phyloP scores from a whole-genome alignment of 2,329 filamentous ascomycete species.

The Cercospora sp. region DNA sequence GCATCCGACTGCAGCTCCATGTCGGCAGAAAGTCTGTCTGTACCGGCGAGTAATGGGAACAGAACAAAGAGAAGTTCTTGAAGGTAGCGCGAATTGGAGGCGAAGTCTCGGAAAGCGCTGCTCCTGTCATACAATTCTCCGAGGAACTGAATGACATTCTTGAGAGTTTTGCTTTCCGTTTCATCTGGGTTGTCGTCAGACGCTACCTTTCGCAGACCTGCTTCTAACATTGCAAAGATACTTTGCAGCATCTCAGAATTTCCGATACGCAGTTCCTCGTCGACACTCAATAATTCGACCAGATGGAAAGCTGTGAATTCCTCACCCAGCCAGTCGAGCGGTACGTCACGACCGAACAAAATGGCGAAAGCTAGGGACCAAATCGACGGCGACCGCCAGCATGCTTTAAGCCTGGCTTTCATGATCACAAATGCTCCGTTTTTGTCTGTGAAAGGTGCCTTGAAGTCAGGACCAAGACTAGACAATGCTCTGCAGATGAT shows the following conservation, averaged over 20 bases:
- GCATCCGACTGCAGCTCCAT: constrained; percentile 82
- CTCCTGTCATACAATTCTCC: constrained; percentile 77
- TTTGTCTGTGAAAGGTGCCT: constrained; percentile 80
- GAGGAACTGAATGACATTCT: constrained; percentile 76
- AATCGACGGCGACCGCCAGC: constrained; percentile 82
- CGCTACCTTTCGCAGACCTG: constrained; percentile 71
- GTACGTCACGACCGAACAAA: constrained; percentile 78
- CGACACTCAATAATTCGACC: constrained; percentile 65
- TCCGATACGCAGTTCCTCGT: constrained; percentile 62
- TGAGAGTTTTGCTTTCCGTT: constrained; percentile 57
- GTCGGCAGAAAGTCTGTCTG: constrained; percentile 78
- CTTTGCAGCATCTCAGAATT: constrained; percentile 78
- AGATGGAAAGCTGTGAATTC: constrained; percentile 74
- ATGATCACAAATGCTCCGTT: constrained; percentile 86
- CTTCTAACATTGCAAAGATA: constrained; percentile 82
- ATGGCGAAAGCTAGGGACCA: constrained; percentile 90
- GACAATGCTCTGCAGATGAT: constrained; percentile 82
- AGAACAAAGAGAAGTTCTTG: constrained; percentile 75
- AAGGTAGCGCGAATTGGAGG: constrained; percentile 75
- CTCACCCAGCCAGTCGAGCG: constrained; percentile 69
- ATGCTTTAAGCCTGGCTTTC: constrained; percentile 75
- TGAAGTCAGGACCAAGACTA: constrained; percentile 78
- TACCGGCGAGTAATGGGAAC: constrained; percentile 85
- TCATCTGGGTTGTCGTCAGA: constrained; percentile 59
- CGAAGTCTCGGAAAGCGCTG: constrained; percentile 76